phyloP scores from a whole-genome alignment of 2,329 filamentous ascomycete genomes.

The Aspergillus amoenus region DNA sequence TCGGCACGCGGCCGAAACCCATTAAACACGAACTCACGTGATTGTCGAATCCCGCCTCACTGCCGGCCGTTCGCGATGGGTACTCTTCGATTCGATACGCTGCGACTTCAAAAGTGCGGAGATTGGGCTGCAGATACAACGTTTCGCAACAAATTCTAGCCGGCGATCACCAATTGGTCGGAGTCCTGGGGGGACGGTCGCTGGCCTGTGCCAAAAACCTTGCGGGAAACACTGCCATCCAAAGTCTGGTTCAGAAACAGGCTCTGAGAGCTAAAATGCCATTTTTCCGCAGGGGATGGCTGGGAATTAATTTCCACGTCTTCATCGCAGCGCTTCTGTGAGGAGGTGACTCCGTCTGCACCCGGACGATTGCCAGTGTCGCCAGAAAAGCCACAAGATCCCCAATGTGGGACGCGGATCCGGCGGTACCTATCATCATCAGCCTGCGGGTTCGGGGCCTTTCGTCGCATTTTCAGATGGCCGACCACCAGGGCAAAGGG shows the following conservation, averaged over 20 bases:
- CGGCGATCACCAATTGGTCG: neutral
- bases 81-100: neutral
- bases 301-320: slow-evolving; percentile 2
- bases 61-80: neutral
- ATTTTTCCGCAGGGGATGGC: neutral
- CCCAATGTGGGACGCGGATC: slow-evolving; percentile 31
- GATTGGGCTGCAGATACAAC: neutral
- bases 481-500: slow-evolving; percentile 8
- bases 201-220: neutral
- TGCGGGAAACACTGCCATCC: neutral
- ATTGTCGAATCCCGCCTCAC: slow-evolving; percentile 6
- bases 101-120: slow-evolving; percentile 6
- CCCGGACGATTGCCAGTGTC: slow-evolving; percentile 20
- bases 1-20: slow-evolving; percentile 20
- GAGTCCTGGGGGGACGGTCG: neutral
- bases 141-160: neutral
- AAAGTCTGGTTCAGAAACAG: neutral
- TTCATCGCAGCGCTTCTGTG: slow-evolving; percentile 6
- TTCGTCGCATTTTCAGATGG: slow-evolving; percentile 20
- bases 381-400: slow-evolving; percentile 26
- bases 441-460: slow-evolving; percentile 21
- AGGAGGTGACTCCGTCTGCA: slow-evolving; percentile 18
- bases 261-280: neutral
- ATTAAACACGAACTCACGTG: slow-evolving; percentile 35
- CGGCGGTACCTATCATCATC: slow-evolving; percentile 33